Conservation (phyloP, 352 stramenopile genomes). For the Pythium monospermum region DNA sequence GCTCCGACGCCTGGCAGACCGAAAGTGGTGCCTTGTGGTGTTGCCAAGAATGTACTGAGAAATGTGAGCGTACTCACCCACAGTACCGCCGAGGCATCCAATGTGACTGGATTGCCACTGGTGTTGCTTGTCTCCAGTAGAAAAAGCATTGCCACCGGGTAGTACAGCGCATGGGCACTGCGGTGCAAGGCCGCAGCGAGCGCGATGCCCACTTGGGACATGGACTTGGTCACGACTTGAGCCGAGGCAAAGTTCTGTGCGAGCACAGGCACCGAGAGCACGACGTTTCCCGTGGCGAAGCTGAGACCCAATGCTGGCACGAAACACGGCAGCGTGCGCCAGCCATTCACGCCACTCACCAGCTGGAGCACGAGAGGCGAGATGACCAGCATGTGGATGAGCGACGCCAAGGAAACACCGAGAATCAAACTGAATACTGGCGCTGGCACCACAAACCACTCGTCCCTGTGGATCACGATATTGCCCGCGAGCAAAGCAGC, state of each 20-base stretch:
- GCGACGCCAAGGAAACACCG: conserved; percentile 21
- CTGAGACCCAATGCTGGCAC: conserved; percentile 31
- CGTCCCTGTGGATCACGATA: conserved; percentile 34
- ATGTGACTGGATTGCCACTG: conserved; percentile 1
- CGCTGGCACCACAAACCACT: conserved; percentile 33
- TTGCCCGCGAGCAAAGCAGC: conserved; percentile 34
- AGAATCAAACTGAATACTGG: conserved; percentile 35
- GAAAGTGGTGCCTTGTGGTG: conserved; percentile 5
- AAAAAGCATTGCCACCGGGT: conserved; percentile 27
- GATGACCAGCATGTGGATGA: conserved; percentile 30
- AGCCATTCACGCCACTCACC: conserved; percentile 23
- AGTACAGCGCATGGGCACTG: conserved; percentile 39
- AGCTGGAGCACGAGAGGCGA: conserved; percentile 30
- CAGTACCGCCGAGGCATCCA: not conserved
- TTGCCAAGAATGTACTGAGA: conserved; percentile 36
- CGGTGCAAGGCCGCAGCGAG: conserved; percentile 24
- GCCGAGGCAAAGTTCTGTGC: conserved; percentile 34
- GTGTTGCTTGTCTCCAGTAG: conserved; percentile 9
- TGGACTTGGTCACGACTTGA: conserved; percentile 39
- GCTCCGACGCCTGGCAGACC: conserved; percentile 18
- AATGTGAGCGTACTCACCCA: conserved; percentile 16
- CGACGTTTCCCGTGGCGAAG: conserved; percentile 34
- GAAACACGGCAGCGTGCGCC: conserved; percentile 21
- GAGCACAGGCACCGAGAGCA: conserved; percentile 27
- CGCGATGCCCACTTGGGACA: conserved; percentile 23